These are phyloP conservation scores for Rhytidiadelphus loreus DNA, from an alignment of 225 moss, liverwort and hornwort genomes.

Conservation along the genomic window DNA sequence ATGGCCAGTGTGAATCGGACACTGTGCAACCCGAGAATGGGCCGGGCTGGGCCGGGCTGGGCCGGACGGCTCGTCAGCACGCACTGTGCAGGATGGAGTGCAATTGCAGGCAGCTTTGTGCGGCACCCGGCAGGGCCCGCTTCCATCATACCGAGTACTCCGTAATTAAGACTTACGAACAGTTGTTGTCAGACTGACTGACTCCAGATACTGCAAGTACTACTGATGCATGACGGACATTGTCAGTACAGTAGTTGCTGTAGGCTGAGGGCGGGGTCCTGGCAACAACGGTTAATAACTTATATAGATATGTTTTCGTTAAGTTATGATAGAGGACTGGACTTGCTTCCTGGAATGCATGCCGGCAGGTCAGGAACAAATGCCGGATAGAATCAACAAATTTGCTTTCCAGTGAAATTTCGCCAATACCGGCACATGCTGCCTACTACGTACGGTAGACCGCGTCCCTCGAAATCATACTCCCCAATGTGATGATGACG, in stretches of 20 bases:
- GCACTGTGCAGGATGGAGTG: not conserved
- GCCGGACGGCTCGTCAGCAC: not conserved
- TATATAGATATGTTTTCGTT: not conserved
- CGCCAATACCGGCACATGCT: not conserved
- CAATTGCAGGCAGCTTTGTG: not conserved
- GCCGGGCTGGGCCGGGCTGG: not conserved
- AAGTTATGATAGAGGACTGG: not conserved
- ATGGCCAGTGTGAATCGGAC: not conserved
- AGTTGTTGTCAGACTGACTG: too few relatives aligned
- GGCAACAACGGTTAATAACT: not conserved
- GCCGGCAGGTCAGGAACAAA: not conserved
- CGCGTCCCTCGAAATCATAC: too few relatives aligned
- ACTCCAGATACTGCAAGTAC: not conserved
- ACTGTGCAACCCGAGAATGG: not conserved
- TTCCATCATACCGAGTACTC: too few relatives aligned
- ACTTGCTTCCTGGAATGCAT: not conserved
- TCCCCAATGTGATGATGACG: not conserved
- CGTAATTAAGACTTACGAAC: too few relatives aligned
- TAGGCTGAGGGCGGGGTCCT: not conserved
- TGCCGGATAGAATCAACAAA: not conserved
- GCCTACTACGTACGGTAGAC: not conserved
- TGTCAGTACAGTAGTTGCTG: too few relatives aligned
- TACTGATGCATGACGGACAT: not conserved
- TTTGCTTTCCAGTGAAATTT: not conserved
- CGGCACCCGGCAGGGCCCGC: not conserved